phyloP scores from a whole-genome alignment of 768 basidiomycete species.

The Mycena epipterygia region DNA sequence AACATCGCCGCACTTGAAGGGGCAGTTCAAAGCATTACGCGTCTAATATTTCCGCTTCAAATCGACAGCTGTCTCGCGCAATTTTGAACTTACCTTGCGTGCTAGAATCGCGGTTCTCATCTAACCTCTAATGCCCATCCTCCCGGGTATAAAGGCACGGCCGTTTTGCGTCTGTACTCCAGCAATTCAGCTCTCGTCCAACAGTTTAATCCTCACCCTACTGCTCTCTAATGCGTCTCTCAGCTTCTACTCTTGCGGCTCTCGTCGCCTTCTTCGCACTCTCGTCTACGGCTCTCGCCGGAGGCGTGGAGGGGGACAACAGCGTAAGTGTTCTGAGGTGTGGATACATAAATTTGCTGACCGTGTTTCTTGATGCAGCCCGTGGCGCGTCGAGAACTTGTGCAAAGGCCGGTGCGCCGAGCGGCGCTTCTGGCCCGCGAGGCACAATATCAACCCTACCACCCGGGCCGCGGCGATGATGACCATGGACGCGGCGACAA shows the following conservation, averaged over 20 bases:
- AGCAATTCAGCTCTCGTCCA: conserved; percentile 19
- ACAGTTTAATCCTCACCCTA: background rate
- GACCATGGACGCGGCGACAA: background rate
- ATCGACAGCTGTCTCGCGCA: background rate
- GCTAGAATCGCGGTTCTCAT: too few species aligned
- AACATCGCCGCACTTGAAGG: too few species aligned
- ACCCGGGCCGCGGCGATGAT: background rate
- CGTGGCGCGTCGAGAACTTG: background rate
- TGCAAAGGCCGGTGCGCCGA: background rate
- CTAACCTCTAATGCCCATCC: background rate
- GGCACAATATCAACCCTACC: background rate
- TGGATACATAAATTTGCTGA: background rate
- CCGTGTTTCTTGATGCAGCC: background rate
- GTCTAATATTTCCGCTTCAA: too few species aligned
- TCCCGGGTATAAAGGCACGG: conserved; percentile 2
- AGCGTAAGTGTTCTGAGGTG: background rate
- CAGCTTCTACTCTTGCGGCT: background rate
- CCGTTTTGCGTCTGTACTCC: background rate
- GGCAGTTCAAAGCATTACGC: too few species aligned
- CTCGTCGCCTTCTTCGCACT: conserved; percentile 12
- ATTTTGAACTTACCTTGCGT: background rate
- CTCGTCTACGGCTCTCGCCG: background rate
- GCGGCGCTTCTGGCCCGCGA: background rate
- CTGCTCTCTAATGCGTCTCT: conserved; percentile 1
- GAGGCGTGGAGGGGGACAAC: background rate